phyloP scores from a whole-genome alignment of 192 early-diverging fungal species.

The Podila epicladia region DNA sequence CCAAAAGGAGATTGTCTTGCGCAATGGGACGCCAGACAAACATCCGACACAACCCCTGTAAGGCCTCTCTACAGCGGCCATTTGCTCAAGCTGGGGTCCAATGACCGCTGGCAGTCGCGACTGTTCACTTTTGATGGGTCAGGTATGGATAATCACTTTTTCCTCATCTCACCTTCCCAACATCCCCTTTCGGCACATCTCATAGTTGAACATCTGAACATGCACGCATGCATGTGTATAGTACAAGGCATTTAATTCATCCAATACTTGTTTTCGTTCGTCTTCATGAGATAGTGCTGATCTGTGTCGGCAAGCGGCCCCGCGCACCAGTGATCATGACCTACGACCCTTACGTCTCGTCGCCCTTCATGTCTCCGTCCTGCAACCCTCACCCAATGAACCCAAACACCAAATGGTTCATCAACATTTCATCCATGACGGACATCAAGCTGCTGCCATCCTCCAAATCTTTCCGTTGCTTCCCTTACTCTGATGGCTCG shows the following conservation, averaged over 20 bases:
- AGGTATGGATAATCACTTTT: slow-evolving; percentile 9
- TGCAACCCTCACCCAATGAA: slow-evolving; percentile 20
- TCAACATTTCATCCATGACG: slow-evolving; percentile 14
- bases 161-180: background rate
- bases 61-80: slow-evolving; percentile 34
- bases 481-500: slow-evolving; percentile 2
- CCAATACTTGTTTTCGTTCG: background rate
- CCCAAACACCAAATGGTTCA: slow-evolving; percentile 44
- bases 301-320: slow-evolving; percentile 23
- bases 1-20: too few species aligned
- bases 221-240: too few species aligned
- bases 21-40: slow-evolving; percentile 17
- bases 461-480: slow-evolving; percentile 7
- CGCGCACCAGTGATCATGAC: slow-evolving; percentile 26
- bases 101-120: slow-evolving; percentile 45
- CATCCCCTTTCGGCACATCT: background rate
- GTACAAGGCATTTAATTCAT: background rate
- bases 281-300: slow-evolving; percentile 10
- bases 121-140: slow-evolving; percentile 43
- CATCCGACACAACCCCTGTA: slow-evolving; percentile 5
- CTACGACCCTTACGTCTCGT: slow-evolving; percentile 38
- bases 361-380: slow-evolving; percentile 23
- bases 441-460: slow-evolving; percentile 14
- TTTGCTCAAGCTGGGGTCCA: slow-evolving; percentile 20
- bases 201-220: too few species aligned